Percentiles rank a stretch among this genome's conserved stretches.
Conservation (phyloP, 345 rosid species). For the Eucalyptus shirleyi region DNA sequence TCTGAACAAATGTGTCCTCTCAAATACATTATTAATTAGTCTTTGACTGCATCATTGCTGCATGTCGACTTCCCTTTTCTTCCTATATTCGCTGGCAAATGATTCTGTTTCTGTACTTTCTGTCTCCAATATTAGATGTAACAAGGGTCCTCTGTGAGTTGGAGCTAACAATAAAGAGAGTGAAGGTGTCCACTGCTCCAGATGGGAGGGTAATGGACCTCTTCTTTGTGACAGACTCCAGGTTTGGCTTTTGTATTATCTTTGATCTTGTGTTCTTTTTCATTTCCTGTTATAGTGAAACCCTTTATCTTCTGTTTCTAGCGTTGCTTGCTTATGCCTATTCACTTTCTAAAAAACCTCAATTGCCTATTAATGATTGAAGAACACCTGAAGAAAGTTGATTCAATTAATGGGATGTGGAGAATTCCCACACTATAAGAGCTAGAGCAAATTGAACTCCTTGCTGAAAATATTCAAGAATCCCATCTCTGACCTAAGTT, state of each 20-base stretch:
- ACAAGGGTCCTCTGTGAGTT: constrained; percentile 57
- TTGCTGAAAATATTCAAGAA: neutral
- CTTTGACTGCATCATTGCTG: neutral
- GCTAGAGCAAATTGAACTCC: neutral
- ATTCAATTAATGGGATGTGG: neutral
- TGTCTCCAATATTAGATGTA: constrained; percentile 14
- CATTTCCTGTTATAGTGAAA: neutral
- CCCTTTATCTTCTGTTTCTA: neutral
- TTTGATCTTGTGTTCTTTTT: neutral
- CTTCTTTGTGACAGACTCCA: constrained; percentile 52
- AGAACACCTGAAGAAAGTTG: neutral
- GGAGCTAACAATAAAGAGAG: constrained; percentile 53
- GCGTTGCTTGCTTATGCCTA: neutral
- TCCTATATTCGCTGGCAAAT: neutral
- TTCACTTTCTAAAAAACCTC: neutral
- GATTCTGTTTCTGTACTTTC: neutral
- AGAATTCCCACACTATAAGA: neutral
- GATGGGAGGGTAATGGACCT: constrained; percentile 69
- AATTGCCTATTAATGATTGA: neutral
- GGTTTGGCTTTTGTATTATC: constrained; percentile 17
- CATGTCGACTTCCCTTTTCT: neutral
- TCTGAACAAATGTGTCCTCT: neutral
- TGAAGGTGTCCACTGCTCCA: constrained; percentile 57
- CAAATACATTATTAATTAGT: neutral
- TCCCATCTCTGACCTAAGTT: neutral